Evolutionary conservation across 2,329 filamentous ascomycete genomes (phyloP).

Genomic region (Penicillium nordicum): DNA sequence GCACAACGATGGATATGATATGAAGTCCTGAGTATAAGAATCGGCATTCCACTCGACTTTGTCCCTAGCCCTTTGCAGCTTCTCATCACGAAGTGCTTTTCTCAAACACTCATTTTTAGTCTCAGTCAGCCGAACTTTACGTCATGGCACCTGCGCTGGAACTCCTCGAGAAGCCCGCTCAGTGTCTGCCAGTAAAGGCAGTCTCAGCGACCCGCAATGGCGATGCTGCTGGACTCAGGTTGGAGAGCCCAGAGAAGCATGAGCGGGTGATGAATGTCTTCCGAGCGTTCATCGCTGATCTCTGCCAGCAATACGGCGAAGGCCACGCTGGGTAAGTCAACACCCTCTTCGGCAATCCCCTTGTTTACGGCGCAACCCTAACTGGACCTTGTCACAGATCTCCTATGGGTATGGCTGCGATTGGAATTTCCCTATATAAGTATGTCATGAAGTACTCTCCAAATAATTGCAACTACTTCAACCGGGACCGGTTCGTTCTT

Average conservation of each 20-base stretch:
- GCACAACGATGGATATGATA: not conserved
- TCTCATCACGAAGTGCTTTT: not conserved
- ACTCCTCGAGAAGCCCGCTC: conserved; percentile 11
- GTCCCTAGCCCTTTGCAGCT: not conserved
- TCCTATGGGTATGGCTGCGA: conserved; percentile 56
- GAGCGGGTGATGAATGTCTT: conserved; percentile 57
- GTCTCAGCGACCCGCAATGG: conserved; percentile 2
- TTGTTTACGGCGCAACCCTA: conserved; percentile 9
- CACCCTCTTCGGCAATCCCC: not conserved
- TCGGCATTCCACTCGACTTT: not conserved
- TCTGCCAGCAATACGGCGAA: conserved; percentile 64
- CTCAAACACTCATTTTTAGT: not conserved
- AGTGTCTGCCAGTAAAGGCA: conserved; percentile 6
- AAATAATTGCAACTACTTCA: conserved; percentile 40
- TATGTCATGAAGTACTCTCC: conserved; percentile 58
- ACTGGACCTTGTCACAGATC: conserved; percentile 29
- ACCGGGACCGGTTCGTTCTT: conserved; percentile 45
- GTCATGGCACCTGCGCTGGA: conserved; percentile 17
- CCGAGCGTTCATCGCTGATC: conserved; percentile 59
- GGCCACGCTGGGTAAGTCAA: conserved; percentile 58
- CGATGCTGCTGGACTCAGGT: not conserved
- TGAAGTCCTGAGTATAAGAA: not conserved
- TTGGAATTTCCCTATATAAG: conserved; percentile 60
- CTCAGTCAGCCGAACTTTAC: not conserved
- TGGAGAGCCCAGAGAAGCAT: conserved; percentile 18